phyloP scores from a whole-genome alignment of 2,329 filamentous ascomycete genomes.

The Microdochium trichocladiopsis region DNA sequence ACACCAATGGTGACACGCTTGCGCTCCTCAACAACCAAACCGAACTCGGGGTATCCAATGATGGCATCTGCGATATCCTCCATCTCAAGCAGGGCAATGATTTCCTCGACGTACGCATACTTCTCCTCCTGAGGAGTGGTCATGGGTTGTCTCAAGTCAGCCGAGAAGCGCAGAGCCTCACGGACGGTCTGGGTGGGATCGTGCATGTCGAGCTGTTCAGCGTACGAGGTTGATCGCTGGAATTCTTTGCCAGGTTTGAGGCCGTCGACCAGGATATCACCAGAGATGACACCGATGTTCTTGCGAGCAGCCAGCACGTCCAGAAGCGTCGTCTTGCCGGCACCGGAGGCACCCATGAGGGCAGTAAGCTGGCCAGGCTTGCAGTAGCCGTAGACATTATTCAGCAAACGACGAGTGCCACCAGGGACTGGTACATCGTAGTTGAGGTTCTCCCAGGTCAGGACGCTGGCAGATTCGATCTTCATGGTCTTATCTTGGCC shows the following conservation, averaged over 20 bases:
- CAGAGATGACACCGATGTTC: constrained; percentile 53
- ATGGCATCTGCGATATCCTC: constrained; percentile 52
- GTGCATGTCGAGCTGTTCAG: constrained; percentile 57
- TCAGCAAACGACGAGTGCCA: constrained; percentile 48
- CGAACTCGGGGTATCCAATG: constrained; percentile 57
- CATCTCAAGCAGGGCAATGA: constrained; percentile 52
- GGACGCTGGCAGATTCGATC: constrained; percentile 48
- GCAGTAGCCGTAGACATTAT: constrained; percentile 59
- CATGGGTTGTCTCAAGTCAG: constrained; percentile 50
- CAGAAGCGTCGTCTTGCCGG: constrained; percentile 79
- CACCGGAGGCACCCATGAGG: constrained; percentile 77
- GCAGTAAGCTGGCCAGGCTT: constrained; percentile 72
- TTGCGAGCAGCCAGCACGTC: constrained; percentile 63
- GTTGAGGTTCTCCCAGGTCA: constrained; percentile 82
- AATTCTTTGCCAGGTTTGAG: constrained; percentile 50
- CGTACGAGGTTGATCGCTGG: constrained; percentile 54
- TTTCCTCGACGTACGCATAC: constrained; percentile 53
- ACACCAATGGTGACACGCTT: constrained; percentile 87
- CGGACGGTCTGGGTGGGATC: constrained; percentile 56
- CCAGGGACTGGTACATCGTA: constrained; percentile 62
- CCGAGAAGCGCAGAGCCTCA: constrained; percentile 57
- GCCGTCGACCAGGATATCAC: constrained; percentile 51
- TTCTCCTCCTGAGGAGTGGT: constrained; percentile 47
- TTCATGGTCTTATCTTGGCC: constrained; percentile 42
- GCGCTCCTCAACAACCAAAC: constrained; percentile 58